Evolutionary conservation across 768 basidiomycete genomes (phyloP), one percentile per base, ranked within the genome.

Genomic region (Rhodosporidiobolus odoratus): DNA sequence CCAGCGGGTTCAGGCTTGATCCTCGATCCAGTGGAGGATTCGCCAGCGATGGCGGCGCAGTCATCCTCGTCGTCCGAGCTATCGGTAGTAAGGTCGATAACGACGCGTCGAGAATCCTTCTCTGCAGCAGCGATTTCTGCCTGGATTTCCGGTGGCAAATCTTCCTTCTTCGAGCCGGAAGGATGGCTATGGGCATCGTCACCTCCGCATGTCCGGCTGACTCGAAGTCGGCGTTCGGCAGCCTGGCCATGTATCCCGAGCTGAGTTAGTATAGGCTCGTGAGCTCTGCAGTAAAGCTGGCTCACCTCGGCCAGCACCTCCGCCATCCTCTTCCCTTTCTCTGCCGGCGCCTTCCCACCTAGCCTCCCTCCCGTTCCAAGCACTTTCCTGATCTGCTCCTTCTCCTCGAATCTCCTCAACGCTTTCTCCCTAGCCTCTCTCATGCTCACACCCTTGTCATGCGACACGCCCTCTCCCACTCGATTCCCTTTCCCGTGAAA

Each of bases 371-470:
- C 81, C 76, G 13, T 87, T 79, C 71, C 86, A 81, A 70, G 86
- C 75, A 53, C 85, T 68, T 13, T 76, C 78, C 54, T 82, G 2
- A 82, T 72, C 66, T 84, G 81, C 63, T 82, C 80, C 62, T 92
- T 82, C 78, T 86, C 88, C 81, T 95, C 90, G 0, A 92, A 91
- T 19, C 90, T 89, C 75, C 87, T 87, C 5, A 92, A 80, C 19
- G 89, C 91, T 68, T 86, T 88, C 53, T 80, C 76, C 23, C 85
- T 84, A 12, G 87, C 90, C 47, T 72, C 53, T 8, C 54, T 27
- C 37, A 72, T 4, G 17, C 48, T 56, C 37, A 68, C 23, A 2
- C 52, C 52, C 45, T 1, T 32, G 52, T 72, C 82, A 75, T 89
- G 90, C 3, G 87, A 87, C 27, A 87, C 80, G 40, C 85, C 84